Conservation (phyloP, 768 basidiomycete species). For the Naematelia aurantialba region DNA sequence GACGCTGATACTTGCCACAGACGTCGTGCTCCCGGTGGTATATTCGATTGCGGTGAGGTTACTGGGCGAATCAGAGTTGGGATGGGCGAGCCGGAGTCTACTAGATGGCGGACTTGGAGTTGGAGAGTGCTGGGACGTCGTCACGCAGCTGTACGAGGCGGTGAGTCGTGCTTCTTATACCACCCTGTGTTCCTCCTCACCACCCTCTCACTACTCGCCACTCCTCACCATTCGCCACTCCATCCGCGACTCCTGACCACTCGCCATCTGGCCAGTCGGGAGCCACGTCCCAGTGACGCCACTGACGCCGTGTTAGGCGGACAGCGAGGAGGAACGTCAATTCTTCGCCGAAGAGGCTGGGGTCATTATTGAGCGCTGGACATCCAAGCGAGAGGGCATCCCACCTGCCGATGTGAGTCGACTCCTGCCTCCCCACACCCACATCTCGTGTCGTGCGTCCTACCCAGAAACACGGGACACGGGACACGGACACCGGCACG, state of each 20-base stretch:
- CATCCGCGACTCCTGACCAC: too few species aligned
- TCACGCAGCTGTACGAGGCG: constrained; percentile 14
- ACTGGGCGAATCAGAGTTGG: constrained; percentile 62
- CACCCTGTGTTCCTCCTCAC: too few species aligned
- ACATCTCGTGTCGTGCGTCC: too few species aligned
- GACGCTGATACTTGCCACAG: constrained; percentile 55
- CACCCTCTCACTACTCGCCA: too few species aligned
- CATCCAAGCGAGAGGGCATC: constrained; percentile 35
- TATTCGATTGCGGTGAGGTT: constrained; percentile 68
- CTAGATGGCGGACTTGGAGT: constrained; percentile 77
- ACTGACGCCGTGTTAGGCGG: too few species aligned
- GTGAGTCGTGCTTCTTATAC: too few species aligned
- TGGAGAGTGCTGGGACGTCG: constrained; percentile 67
- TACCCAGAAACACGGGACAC: too few species aligned
- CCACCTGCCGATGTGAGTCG: constrained; percentile 47
- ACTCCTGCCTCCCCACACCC: too few species aligned
- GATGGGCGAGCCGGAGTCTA: constrained; percentile 76
- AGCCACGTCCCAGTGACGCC: too few species aligned
- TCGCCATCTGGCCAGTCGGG: too few species aligned
- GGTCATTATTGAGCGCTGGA: constrained; percentile 42
- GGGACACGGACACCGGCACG: too few species aligned
- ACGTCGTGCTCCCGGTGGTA: constrained; percentile 68
- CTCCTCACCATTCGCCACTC: too few species aligned
- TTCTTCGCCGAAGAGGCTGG: constrained; percentile 46
- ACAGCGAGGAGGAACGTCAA: constrained; percentile 17